Evolutionary conservation across 192 early-diverging fungal genomes (phyloP), one percentile per base, ranked within the genome.

Genomic region (Coemansia sp.): DNA sequence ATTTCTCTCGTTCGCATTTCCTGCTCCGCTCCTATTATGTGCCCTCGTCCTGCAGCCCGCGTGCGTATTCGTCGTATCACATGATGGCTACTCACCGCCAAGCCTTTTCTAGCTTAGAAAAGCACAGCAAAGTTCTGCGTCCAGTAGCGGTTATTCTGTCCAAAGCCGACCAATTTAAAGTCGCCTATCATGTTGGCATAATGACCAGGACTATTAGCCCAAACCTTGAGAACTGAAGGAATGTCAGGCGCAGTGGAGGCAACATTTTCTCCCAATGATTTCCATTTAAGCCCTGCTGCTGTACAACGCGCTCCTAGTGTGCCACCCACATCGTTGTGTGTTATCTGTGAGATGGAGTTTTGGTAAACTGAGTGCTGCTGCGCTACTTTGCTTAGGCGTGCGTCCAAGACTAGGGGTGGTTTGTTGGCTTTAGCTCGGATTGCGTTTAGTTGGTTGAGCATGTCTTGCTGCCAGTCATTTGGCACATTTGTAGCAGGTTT

Each of bases 71-170:
- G 17, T 12, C 3, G 32, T 34, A 32, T 23, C 29, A 66, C 46
- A 51, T 55, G 45, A 55, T 32, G 53, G 19, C 65, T 27, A 38
- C 41, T 67, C 55, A 53, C 5, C 38, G 46, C 41, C 41, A 15
- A 48, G 29, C 32, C 29, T 36, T 39, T 34, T 51, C 4, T 37
- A 4, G 38, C 12, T 55, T 57, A 55, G 15, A 55, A 38, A n/a
- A 66, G 53, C 48, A 53, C 6, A 12, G 79, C 79, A 73, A 76
- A 81, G 55, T 81, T 68, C 67, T 81, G 79, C 0, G 79, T 81
- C 74, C 74, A 75, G 62, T 76, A 81, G 1, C 45, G 50, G 48
- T 74, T 48, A 12, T 39, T 70, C 36, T 66, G 53, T 25, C 70
- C 79, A 81, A 81, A 76, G 21, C 79, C 79, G 12, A 72, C 69